A percentile compares a stretch with the other conserved stretches of the same genome.
These are phyloP conservation scores for Rosa chinensis DNA, from an alignment of 306 rosid genomes.

Conservation along the genomic window DNA sequence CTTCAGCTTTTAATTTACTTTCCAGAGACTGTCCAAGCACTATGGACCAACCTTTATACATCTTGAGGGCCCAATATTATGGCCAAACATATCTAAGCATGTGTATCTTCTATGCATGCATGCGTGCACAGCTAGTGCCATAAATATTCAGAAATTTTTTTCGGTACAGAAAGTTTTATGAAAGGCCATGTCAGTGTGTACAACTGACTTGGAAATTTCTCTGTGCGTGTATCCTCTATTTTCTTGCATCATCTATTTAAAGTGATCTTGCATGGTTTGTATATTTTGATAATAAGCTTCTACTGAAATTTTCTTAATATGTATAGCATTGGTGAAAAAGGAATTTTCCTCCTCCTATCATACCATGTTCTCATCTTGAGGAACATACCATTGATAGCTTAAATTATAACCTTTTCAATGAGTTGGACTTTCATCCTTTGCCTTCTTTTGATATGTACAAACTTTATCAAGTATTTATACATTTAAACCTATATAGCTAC, in stretches of 20 bases:
- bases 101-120: no score
- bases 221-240: background rate
- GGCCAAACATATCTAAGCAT: background rate
- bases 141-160: no score
- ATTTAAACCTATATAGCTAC: no score
- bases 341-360: background rate
- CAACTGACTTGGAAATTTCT: background rate
- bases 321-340: background rate
- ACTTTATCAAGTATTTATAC: background rate
- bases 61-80: background rate
- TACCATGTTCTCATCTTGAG: background rate
- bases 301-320: background rate
- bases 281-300: background rate
- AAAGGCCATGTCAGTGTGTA: background rate
- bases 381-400: background rate
- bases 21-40: background rate
- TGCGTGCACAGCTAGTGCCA: no score
- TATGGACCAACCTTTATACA: background rate
- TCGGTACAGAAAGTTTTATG: background rate
- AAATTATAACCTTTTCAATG: background rate
- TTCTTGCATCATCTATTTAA: background rate
- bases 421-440: no score
- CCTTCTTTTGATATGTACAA: background rate
- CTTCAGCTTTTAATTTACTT: background rate
- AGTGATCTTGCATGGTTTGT: background rate